Percentiles rank a stretch among this genome's conserved stretches.
Evolutionary conservation across 306 rosid genomes (phyloP).

Genomic region (Coriaria nepalensis): DNA sequence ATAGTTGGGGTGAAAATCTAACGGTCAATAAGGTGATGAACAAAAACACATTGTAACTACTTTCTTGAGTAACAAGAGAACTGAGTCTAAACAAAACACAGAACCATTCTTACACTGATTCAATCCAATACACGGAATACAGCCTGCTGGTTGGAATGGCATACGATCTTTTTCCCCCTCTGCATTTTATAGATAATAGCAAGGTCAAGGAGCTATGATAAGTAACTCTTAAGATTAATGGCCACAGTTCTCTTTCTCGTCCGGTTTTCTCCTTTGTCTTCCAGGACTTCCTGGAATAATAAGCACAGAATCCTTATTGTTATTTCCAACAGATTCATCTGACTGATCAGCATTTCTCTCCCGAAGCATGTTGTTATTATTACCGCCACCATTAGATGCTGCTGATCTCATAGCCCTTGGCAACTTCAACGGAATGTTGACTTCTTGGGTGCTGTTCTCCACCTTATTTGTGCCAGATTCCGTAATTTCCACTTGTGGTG

Average conservation of each 20-base stretch:
- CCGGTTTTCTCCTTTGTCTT: slow-evolving; percentile 28
- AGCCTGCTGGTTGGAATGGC: no score
- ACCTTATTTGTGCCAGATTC: slow-evolving; percentile 15
- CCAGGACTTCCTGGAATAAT: slow-evolving; percentile 33
- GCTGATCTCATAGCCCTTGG: slow-evolving; percentile 49
- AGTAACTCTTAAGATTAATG: slow-evolving; percentile 11
- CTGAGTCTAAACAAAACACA: no score
- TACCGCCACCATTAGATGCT: slow-evolving; percentile 23
- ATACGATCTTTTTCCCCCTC: no score
- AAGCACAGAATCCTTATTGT: slow-evolving; percentile 36
- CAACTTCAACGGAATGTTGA: slow-evolving; percentile 33
- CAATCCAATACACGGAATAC: no score
- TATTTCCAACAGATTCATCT: slow-evolving; percentile 31
- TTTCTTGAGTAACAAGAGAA: no score
- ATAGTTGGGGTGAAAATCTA: no score
- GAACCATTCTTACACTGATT: no score
- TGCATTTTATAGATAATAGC: no score
- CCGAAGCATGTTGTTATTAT: slow-evolving; percentile 21
- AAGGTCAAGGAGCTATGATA: no score
- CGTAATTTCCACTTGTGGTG: slow-evolving; percentile 15
- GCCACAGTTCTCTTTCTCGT: slow-evolving; percentile 74
- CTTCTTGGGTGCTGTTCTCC: slow-evolving; percentile 20
- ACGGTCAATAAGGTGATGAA: no score
- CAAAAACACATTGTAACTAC: no score
- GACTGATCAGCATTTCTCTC: slow-evolving; percentile 51